phyloP scores from a whole-genome alignment of 1,139 yeast species.

The Diutina mesorugosa region DNA sequence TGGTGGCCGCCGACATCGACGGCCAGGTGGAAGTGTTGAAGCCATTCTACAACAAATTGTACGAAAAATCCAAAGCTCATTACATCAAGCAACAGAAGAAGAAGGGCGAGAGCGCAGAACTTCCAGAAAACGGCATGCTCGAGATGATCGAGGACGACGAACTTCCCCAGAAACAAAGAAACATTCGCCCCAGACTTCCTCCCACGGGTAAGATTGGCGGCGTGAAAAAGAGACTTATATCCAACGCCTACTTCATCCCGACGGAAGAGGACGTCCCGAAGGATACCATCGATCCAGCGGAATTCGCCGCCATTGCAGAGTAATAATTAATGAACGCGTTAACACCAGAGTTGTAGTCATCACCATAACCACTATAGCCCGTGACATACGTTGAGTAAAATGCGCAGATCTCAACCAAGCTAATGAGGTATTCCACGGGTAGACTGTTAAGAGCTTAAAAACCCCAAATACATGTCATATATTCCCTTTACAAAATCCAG shows the following conservation, averaged over 20 bases:
- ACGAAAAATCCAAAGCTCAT: conserved; percentile 38
- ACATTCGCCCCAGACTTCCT: conserved; percentile 75
- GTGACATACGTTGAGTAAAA: too few relatives aligned
- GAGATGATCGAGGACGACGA: conserved; percentile 65
- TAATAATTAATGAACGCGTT: too few relatives aligned
- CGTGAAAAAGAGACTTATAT: conserved; percentile 49
- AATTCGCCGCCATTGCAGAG: too few relatives aligned
- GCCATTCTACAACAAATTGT: conserved; percentile 41
- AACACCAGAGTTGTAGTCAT: too few relatives aligned
- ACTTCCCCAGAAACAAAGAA: conserved; percentile 66
- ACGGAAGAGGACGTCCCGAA: conserved; percentile 1
- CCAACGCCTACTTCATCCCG: conserved; percentile 30
- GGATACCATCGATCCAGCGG: too few relatives aligned
- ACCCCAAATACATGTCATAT: too few relatives aligned
- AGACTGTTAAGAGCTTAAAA: too few relatives aligned
- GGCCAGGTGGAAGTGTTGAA: conserved; percentile 45
- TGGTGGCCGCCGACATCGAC: conserved; percentile 38
- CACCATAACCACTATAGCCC: neutral
- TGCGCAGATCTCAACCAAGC: too few relatives aligned
- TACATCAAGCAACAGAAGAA: conserved; percentile 40
- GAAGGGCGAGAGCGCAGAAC: conserved; percentile 34
- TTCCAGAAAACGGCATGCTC: conserved; percentile 29
- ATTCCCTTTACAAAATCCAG: too few relatives aligned
- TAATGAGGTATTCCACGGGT: too few relatives aligned
- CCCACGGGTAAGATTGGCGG: conserved; percentile 83